Percentiles rank a stretch among this genome's conserved stretches.
phyloP scores from a whole-genome alignment of 495 filamentous ascomycete genomes.

The Polyplosphaeria fusca region DNA sequence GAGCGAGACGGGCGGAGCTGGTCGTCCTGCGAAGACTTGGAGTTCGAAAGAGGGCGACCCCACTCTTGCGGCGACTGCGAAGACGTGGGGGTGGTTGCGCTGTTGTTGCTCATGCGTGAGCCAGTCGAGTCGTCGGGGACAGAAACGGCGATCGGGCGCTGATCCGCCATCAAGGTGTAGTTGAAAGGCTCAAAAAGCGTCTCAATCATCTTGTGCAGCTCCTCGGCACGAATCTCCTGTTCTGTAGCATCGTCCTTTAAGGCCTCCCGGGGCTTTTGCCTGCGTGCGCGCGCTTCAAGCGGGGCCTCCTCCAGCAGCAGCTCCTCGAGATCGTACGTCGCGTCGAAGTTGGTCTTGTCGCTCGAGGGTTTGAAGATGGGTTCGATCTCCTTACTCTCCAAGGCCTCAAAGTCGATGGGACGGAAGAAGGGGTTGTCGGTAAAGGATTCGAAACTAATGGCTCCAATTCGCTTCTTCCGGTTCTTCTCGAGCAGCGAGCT shows the following conservation, averaged over 20 bases:
- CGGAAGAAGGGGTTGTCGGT: constrained; percentile 86
- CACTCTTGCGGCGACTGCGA: constrained; percentile 22
- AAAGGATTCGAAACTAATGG: constrained; percentile 73
- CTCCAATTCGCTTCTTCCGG: constrained; percentile 74
- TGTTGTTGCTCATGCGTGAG: constrained; percentile 30
- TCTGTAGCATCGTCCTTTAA: constrained; percentile 92
- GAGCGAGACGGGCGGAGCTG: constrained; percentile 31
- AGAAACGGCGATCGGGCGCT: constrained; percentile 19
- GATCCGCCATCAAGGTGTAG: constrained; percentile 70
- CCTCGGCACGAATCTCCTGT: constrained; percentile 91
- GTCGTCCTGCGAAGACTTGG: constrained; percentile 26
- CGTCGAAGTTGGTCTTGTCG: constrained; percentile 99
- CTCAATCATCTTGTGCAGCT: constrained; percentile 91
- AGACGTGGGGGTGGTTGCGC: constrained; percentile 30
- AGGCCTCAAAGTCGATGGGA: constrained; percentile 74
- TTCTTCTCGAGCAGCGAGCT: constrained; percentile 77
- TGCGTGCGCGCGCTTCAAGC: constrained; percentile 82
- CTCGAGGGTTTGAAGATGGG: constrained; percentile 89
- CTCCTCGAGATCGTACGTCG: constrained; percentile 96
- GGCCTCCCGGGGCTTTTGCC: constrained; percentile 88
- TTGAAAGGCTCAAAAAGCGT: constrained; percentile 93
- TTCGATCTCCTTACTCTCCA: constrained; percentile 85
- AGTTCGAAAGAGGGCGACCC: constrained; percentile 10
- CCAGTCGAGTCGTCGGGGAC: constrained; percentile 47
- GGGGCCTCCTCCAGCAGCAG: constrained; percentile 92